phyloP scores from a whole-genome alignment of 768 basidiomycete species.

The Tephrocybe sp. region DNA sequence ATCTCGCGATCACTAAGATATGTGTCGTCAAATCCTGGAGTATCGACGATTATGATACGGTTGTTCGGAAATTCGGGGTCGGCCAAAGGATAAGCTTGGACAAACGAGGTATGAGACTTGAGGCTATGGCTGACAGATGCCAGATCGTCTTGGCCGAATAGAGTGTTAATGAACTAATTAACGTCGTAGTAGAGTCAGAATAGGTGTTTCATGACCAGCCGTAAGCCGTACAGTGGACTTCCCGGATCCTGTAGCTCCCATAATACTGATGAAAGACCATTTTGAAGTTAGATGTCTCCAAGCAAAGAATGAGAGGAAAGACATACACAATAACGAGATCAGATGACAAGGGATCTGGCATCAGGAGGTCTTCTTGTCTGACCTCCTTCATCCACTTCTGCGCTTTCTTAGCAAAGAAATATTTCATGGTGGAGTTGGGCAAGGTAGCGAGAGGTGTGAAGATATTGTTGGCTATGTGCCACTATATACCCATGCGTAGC shows the following conservation, averaged over 20 bases:
- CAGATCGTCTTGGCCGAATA: neutral
- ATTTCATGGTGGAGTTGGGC: neutral
- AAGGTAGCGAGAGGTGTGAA: too few relatives aligned
- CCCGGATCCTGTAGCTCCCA: constrained; percentile 1
- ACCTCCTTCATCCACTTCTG: constrained; percentile 1
- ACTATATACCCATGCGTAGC: neutral
- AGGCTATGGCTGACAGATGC: neutral
- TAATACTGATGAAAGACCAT: neutral
- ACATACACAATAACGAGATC: neutral
- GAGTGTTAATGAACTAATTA: neutral
- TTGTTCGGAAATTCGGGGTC: neutral
- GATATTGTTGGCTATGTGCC: too few relatives aligned
- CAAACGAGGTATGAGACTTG: neutral
- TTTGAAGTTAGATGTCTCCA: neutral
- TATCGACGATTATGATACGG: neutral
- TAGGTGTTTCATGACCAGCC: neutral
- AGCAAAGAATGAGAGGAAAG: neutral
- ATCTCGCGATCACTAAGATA: neutral
- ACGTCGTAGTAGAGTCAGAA: too few relatives aligned
- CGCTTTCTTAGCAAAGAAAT: neutral
- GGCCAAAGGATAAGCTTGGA: neutral
- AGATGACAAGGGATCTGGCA: neutral
- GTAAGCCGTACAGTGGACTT: neutral
- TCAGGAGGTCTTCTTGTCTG: neutral
- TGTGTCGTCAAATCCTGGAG: constrained; percentile 1